phyloP scores from a whole-genome alignment of 257 asterid species.

The Solanum appendiculatum region DNA sequence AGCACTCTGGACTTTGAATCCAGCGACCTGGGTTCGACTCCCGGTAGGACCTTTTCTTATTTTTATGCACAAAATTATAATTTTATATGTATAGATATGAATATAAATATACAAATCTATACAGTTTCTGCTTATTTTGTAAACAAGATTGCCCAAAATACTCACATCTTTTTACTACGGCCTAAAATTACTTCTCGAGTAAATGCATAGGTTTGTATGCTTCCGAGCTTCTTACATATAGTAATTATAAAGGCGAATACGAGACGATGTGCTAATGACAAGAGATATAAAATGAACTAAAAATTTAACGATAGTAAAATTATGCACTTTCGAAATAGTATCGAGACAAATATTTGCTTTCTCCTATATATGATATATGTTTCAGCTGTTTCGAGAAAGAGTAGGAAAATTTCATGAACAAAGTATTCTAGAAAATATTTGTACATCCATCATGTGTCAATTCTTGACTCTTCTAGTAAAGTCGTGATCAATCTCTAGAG shows the following conservation, averaged over 20 bases:
- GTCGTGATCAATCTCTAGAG: not conserved
- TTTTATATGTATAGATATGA: too few species aligned
- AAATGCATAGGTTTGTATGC: too few species aligned
- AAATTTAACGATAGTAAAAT: not conserved
- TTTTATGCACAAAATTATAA: too few species aligned
- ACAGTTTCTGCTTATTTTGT: too few species aligned
- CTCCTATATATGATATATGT: not conserved
- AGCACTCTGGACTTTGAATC: slow-evolving; percentile 99
- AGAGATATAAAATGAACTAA: not conserved
- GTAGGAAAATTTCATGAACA: not conserved
- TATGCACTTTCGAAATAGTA: not conserved
- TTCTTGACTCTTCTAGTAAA: not conserved
- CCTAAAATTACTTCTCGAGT: too few species aligned
- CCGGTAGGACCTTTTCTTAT: slow-evolving; percentile 64
- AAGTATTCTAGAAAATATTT: not conserved
- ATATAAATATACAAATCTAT: too few species aligned
- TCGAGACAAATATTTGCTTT: not conserved
- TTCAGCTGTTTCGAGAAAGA: not conserved
- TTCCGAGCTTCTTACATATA: too few species aligned
- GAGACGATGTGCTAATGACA: not conserved
- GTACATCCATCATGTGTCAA: not conserved
- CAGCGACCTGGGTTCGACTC: slow-evolving; percentile 99
- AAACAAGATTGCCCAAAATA: too few species aligned
- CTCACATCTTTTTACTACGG: too few species aligned
- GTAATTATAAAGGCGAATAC: not conserved